Percentiles rank a stretch among this genome's conserved stretches.
These are phyloP conservation scores for Pleurotus pulmonarius DNA, from an alignment of 768 basidiomycete genomes.

Conservation along the genomic window DNA sequence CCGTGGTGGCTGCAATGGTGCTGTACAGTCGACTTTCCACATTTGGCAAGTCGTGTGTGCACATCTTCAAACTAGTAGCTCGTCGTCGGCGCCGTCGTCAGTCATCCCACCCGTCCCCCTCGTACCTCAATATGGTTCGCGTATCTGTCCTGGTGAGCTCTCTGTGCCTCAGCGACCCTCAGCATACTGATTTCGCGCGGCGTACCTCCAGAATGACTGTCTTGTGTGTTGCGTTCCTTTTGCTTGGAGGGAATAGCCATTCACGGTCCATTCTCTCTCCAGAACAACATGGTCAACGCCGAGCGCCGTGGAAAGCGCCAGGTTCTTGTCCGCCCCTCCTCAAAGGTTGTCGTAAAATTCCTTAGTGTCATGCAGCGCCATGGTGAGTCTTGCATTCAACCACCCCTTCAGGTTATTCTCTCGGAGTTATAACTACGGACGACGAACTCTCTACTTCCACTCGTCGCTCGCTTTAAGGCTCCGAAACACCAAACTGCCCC, in stretches of 20 bases:
- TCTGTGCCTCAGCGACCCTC: constrained; percentile 12
- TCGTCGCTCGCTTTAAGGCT: constrained; percentile 80
- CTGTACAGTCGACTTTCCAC: constrained; percentile 35
- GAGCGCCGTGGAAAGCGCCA: constrained; percentile 99
- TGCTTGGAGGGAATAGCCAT: constrained; percentile 3
- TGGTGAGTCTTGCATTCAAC: constrained; percentile 50
- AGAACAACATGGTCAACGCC: constrained; percentile 99
- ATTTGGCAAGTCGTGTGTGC: constrained; percentile 11
- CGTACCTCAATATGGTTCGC: constrained; percentile 69
- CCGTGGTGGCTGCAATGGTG: constrained; percentile 38
- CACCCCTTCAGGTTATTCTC: constrained; percentile 10
- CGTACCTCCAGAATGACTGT: constrained; percentile 38
- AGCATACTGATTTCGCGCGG: constrained; percentile 5
- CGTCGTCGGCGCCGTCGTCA: not conserved
- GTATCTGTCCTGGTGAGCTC: constrained; percentile 81
- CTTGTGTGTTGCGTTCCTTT: constrained; percentile 20
- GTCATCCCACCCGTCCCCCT: not conserved
- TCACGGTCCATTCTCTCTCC: constrained; percentile 9
- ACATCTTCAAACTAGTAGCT: not conserved
- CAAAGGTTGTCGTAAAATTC: constrained; percentile 98
- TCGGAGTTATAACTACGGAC: constrained; percentile 88
- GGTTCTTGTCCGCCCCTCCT: constrained; percentile 94
- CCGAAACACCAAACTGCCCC: constrained; percentile 59
- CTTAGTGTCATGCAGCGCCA: constrained; percentile 98
- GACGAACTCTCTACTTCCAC: constrained; percentile 56